Evolutionary conservation across 805 yeast genomes (phyloP).

Genomic region (Candida sanyiensis): DNA sequence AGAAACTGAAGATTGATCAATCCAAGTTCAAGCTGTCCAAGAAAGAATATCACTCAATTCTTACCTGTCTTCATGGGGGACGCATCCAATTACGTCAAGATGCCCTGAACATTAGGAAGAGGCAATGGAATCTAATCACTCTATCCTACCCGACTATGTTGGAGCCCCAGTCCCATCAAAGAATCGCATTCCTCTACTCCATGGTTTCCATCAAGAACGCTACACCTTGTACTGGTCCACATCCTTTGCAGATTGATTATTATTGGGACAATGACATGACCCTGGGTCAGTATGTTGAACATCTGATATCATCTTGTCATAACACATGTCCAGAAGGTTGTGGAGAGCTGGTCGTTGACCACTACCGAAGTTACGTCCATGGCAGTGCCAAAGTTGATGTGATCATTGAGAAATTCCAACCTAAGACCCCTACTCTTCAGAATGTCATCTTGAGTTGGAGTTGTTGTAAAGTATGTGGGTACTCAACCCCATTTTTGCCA

Average conservation of each 20-base stretch:
- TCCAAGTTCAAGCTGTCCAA: slow-evolving; percentile 12
- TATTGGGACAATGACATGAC: slow-evolving; percentile 90
- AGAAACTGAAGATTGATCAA: slow-evolving; percentile 23
- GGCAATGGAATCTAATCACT: slow-evolving; percentile 67
- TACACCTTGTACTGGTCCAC: slow-evolving; percentile 92
- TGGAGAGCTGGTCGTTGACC: slow-evolving; percentile 62
- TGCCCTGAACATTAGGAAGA: slow-evolving; percentile 29
- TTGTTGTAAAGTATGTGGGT: slow-evolving; percentile 73
- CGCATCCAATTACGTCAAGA: slow-evolving; percentile 28
- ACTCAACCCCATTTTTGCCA: slow-evolving; percentile 67
- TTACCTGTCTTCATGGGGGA: slow-evolving; percentile 28
- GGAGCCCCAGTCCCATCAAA: slow-evolving; percentile 73
- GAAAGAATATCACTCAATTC: slow-evolving; percentile 29
- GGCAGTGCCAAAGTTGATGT: slow-evolving; percentile 81
- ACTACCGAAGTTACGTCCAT: slow-evolving; percentile 82
- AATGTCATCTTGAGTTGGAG: slow-evolving; percentile 87
- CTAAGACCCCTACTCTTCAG: slow-evolving; percentile 52
- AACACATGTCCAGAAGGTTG: slow-evolving; percentile 78
- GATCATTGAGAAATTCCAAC: slow-evolving; percentile 54
- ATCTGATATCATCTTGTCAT: slow-evolving; percentile 59
- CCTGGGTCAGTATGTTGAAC: slow-evolving; percentile 84
- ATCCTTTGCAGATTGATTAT: slow-evolving; percentile 72
- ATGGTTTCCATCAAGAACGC: slow-evolving; percentile 78
- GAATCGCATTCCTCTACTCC: slow-evolving; percentile 70
- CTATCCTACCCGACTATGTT: slow-evolving; percentile 48